A percentile compares a stretch with the other conserved stretches of the same genome.
These are phyloP conservation scores for Aspergillus felis DNA, from an alignment of 2,329 filamentous ascomycete genomes.

Conservation along the genomic window DNA sequence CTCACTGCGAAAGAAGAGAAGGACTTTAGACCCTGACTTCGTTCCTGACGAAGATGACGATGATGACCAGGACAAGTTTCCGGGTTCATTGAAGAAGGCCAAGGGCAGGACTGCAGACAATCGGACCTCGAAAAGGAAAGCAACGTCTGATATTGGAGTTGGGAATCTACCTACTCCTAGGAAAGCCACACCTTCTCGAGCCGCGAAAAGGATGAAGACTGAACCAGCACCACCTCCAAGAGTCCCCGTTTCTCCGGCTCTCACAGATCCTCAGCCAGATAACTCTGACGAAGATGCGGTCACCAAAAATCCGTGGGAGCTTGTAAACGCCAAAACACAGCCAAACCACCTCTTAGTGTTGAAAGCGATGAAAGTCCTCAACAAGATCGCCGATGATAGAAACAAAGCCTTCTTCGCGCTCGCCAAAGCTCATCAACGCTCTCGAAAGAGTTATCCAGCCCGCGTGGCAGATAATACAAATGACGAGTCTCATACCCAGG, in stretches of 20 bases:
- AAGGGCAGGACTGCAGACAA: not conserved
- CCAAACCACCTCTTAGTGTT: not conserved
- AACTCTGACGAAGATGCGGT: not conserved
- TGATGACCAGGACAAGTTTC: not conserved
- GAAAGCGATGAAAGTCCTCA: not conserved
- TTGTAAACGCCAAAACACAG: not conserved
- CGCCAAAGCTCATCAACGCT: not conserved
- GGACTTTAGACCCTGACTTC: conserved; percentile 1
- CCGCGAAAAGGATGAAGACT: not conserved
- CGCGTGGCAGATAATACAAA: not conserved
- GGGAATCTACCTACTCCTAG: not conserved
- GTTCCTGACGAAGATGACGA: conserved; percentile 1
- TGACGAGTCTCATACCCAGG: not conserved
- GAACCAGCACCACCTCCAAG: not conserved
- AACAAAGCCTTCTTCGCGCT: not conserved
- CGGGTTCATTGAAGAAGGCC: not conserved
- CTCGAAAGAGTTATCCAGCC: not conserved
- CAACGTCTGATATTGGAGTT: not conserved
- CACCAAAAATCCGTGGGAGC: not conserved
- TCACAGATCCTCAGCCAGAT: not conserved
- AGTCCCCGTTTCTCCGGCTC: not conserved
- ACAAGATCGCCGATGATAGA: not conserved
- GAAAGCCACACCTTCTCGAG: not conserved
- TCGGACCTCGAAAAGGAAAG: not conserved
- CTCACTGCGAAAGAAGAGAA: not conserved